Conservation (phyloP, 2,329 filamentous ascomycete species). For the Fusarium coicis region DNA sequence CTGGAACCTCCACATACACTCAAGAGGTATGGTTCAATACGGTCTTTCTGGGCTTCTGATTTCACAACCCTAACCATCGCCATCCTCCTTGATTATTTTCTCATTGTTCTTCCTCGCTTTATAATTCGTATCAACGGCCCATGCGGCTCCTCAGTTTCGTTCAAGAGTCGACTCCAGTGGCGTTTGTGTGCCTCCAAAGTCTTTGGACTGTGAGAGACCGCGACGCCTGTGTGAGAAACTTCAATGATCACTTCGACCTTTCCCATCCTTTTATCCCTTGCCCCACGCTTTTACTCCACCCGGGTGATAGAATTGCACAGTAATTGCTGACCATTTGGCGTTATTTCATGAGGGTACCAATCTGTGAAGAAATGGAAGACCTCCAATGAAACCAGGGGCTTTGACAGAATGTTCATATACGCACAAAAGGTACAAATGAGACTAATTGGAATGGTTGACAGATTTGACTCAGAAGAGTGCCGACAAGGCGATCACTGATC, state of each 20-base stretch:
- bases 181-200: constrained; percentile 20
- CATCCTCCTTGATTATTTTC: background rate
- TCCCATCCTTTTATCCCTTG: constrained; percentile 10
- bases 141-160: constrained; percentile 4
- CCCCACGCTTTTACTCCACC: background rate
- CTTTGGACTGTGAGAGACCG: constrained; percentile 18
- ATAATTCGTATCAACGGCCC: constrained; percentile 11
- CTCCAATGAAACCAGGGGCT: constrained; percentile 15
- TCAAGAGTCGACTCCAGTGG: constrained; percentile 30
- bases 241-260: constrained; percentile 10
- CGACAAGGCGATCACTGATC: constrained; percentile 42
- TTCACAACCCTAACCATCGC: background rate
- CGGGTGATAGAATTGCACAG: background rate
- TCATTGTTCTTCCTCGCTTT: constrained; percentile 6
- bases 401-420: constrained; percentile 34
- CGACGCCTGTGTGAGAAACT: constrained; percentile 30
- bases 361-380: constrained; percentile 13
- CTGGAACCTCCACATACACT: background rate
- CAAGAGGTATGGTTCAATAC: constrained; percentile 9
- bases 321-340: background rate
- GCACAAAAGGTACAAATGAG: constrained; percentile 41
- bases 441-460: constrained; percentile 44
- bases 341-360: constrained; percentile 5
- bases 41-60: background rate
- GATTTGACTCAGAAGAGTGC: constrained; percentile 44